These are phyloP conservation scores for Phytophthora lateralis DNA, from an alignment of 352 stramenopile species.

Conservation along the genomic window DNA sequence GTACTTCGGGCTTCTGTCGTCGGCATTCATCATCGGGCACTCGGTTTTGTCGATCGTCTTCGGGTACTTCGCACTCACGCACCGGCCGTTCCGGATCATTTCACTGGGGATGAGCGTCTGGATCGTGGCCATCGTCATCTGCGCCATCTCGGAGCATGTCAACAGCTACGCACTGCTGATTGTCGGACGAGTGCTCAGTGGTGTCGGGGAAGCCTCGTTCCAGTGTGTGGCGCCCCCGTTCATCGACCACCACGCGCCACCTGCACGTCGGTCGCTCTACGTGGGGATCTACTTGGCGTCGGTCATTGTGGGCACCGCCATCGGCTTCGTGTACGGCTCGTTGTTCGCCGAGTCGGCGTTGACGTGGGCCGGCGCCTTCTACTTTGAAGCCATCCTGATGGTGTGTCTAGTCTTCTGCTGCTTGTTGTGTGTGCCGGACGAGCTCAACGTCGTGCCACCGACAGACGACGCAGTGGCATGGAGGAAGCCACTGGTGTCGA, in stretches of 20 bases:
- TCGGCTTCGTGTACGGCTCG: conserved; percentile 82
- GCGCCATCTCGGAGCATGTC: conserved; percentile 54
- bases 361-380: conserved; percentile 81
- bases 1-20: conserved; percentile 76
- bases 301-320: conserved; percentile 79
- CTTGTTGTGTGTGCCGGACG: conserved; percentile 48
- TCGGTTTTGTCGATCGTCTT: conserved; percentile 82
- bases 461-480: conserved; percentile 29
- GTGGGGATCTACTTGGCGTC: conserved; percentile 89
- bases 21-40: conserved; percentile 90
- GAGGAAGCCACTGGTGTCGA: conserved; percentile 29
- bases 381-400: conserved; percentile 83
- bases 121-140: conserved; percentile 75
- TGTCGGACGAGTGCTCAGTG: conserved; percentile 75
- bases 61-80: conserved; percentile 74
- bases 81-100: conserved; percentile 82
- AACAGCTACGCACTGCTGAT: conserved; percentile 82
- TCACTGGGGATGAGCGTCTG: conserved; percentile 73
- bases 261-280: conserved; percentile 66
- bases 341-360: conserved; percentile 55
- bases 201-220: conserved; percentile 86
- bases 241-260: conserved; percentile 79
- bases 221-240: conserved; percentile 87
- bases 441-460: conserved; percentile 43
- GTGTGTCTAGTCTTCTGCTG: conserved; percentile 62